Percentiles rank a stretch among this genome's conserved stretches.
These are phyloP conservation scores for Allomyces javanicus DNA, from an alignment of 192 early-diverging fungal genomes.

Conservation along the genomic window DNA sequence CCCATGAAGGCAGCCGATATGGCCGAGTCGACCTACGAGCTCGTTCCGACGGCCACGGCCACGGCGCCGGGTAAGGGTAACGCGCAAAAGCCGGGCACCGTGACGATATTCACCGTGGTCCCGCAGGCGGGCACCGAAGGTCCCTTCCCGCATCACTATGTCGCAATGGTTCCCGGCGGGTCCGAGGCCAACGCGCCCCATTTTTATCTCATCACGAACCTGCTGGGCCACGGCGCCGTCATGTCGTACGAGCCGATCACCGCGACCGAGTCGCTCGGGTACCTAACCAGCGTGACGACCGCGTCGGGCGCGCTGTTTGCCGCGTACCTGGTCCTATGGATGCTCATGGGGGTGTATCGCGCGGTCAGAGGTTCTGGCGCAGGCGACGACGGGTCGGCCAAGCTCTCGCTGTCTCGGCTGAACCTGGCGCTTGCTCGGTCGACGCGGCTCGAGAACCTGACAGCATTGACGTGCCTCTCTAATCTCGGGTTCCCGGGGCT, in stretches of 20 bases:
- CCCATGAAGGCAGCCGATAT: no score
- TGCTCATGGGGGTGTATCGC: neutral
- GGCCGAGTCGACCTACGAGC: no score
- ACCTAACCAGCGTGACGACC: neutral
- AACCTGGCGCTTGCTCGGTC: neutral
- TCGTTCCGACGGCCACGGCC: no score
- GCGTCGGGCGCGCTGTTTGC: neutral
- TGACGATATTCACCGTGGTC: no score
- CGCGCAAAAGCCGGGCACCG: no score
- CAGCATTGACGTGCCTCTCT: neutral
- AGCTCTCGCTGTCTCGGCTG: no score
- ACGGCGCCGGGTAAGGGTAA: no score
- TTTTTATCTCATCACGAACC: neutral
- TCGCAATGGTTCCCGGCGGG: neutral
- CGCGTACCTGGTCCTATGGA: neutral
- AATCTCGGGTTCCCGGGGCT: neutral
- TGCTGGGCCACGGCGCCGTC: neutral
- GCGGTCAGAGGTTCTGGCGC: neutral
- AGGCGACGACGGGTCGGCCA: no score
- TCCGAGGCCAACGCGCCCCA: neutral
- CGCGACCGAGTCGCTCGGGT: neutral
- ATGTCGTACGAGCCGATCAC: neutral
- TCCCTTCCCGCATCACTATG: neutral
- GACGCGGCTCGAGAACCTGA: neutral
- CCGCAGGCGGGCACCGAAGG: no score